These are phyloP conservation scores for Cairneyella variabilis DNA, from an alignment of 495 filamentous ascomycete genomes.

Conservation along the genomic window DNA sequence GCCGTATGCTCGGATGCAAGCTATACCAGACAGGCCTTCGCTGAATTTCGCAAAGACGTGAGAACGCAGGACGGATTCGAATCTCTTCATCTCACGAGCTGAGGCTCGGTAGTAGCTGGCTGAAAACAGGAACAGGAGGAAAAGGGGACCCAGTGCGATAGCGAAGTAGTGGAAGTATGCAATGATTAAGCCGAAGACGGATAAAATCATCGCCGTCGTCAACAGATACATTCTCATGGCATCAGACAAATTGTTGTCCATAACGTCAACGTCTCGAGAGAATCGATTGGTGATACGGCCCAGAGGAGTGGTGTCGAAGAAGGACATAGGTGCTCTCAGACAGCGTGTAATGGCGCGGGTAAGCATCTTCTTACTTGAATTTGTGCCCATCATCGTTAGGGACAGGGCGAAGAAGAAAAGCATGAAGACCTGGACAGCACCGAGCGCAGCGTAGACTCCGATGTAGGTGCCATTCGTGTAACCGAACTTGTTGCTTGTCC, in stretches of 20 bases:
- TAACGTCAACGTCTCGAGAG: conserved; percentile 88
- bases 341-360: conserved; percentile 75
- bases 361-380: conserved; percentile 77
- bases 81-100: conserved; percentile 89
- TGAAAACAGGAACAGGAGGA: conserved; percentile 76
- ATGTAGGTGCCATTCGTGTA: conserved; percentile 72
- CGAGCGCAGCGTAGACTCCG: conserved; percentile 79
- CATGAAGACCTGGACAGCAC: conserved; percentile 64
- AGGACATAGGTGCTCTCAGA: conserved; percentile 88
- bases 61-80: conserved; percentile 85
- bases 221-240: conserved; percentile 91
- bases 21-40: conserved; percentile 78
- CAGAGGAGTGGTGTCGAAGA: conserved; percentile 95
- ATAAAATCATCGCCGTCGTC: conserved; percentile 71
- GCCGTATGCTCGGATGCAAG: conserved; percentile 86
- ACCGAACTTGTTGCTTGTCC: conserved; percentile 62
- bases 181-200: conserved; percentile 85
- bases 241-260: conserved; percentile 92
- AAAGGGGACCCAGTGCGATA: conserved; percentile 79
- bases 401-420: conserved; percentile 65
- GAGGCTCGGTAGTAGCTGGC: conserved; percentile 87
- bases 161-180: conserved; percentile 92
- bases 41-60: conserved; percentile 86
- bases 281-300: conserved; percentile 98
- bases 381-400: conserved; percentile 75